Evolutionary conservation across 176 grass and related monocot genomes (phyloP).

Genomic region (Eleusine coracana): DNA sequence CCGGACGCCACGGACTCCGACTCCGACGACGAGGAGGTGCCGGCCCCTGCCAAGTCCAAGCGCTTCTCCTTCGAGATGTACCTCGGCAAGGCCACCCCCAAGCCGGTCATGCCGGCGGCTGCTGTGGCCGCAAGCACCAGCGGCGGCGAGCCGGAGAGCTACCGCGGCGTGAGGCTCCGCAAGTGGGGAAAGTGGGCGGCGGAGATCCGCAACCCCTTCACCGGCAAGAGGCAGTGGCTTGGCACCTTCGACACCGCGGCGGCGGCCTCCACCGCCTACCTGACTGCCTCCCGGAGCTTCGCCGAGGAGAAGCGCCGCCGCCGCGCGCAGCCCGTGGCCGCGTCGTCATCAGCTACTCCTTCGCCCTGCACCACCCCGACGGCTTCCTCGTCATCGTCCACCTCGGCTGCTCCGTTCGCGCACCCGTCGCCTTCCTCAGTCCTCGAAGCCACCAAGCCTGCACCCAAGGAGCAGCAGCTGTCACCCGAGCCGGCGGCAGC

Average conservation of each 20-base stretch:
- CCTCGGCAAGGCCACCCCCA: constrained; percentile 37
- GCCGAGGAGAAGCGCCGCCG: constrained; percentile 59
- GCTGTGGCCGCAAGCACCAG: constrained; percentile 19
- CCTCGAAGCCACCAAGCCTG: constrained; percentile 27
- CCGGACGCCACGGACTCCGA: constrained; percentile 82
- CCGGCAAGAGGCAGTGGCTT: constrained; percentile 75
- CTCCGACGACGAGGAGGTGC: constrained; percentile 43
- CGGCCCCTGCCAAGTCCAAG: background rate
- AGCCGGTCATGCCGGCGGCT: constrained; percentile 4
- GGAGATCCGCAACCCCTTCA: constrained; percentile 90
- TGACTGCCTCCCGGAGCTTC: constrained; percentile 54
- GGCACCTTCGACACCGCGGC: constrained; percentile 83
- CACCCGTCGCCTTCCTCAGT: constrained; percentile 62
- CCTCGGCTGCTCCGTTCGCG: constrained; percentile 39
- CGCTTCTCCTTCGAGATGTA: constrained; percentile 53
- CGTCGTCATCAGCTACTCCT: background rate
- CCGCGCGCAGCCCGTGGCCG: constrained; percentile 13
- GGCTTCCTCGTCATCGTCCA: constrained; percentile 42
- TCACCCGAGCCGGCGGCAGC: background rate
- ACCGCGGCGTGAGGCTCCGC: constrained; percentile 73
- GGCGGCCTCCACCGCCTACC: constrained; percentile 64
- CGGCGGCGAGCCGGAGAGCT: constrained; percentile 28
- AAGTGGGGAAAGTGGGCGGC: constrained; percentile 98
- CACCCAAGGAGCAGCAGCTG: background rate
- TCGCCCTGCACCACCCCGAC: constrained; percentile 28